Percentiles rank a stretch among this genome's conserved stretches.
Conservation (phyloP, 2,329 filamentous ascomycete species). For the Cercospora sp. region DNA sequence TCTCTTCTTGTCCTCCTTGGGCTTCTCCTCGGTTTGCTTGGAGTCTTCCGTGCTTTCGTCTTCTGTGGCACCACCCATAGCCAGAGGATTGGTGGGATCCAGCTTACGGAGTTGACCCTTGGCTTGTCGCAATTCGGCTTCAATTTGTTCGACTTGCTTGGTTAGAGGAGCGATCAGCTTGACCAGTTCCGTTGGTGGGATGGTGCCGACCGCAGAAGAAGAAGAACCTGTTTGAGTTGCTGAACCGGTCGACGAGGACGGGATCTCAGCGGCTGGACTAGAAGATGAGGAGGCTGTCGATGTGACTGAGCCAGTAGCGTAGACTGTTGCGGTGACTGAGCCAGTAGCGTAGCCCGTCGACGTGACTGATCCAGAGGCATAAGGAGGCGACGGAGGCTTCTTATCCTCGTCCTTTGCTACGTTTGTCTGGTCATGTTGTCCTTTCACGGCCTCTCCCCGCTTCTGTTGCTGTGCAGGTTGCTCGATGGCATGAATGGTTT, state of each 20-base stretch:
- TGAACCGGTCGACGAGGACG: background rate
- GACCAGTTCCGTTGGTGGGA: background rate
- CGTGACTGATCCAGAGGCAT: background rate
- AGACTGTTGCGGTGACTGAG: background rate
- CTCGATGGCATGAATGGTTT: background rate
- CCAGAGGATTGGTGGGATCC: background rate
- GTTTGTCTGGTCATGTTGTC: background rate
- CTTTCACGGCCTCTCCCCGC: background rate
- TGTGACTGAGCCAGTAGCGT: too few species aligned
- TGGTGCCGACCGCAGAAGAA: background rate
- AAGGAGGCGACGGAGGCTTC: background rate
- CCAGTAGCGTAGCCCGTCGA: background rate
- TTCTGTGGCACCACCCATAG: background rate
- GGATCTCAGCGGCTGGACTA: background rate
- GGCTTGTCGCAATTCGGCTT: conserved; percentile 4
- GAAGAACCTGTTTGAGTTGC: background rate
- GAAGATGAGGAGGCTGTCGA: background rate
- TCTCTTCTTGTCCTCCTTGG: background rate
- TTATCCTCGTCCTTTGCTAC: background rate
- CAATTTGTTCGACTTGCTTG: conserved; percentile 10
- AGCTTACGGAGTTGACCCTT: conserved; percentile 9
- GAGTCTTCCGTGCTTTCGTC: background rate
- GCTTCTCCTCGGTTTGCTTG: background rate
- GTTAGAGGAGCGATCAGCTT: conserved; percentile 11
- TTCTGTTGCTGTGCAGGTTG: background rate